These are phyloP conservation scores for Salix koriyanagi DNA, from an alignment of 345 rosid species.

Conservation along the genomic window DNA sequence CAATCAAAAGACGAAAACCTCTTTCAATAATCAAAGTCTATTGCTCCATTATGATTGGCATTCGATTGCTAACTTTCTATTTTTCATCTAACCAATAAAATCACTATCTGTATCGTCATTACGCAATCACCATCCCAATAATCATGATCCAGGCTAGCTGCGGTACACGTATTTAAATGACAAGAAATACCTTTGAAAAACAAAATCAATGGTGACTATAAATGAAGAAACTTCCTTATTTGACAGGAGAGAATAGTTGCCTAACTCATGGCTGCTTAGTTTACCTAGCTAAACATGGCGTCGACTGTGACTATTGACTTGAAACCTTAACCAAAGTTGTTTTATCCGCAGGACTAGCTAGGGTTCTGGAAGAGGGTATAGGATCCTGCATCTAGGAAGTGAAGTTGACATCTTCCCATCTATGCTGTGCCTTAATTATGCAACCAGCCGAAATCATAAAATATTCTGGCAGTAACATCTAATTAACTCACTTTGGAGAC, in stretches of 20 bases:
- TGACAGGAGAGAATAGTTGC: conserved; percentile 29
- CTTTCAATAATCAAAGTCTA: neutral
- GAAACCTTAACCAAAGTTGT: conserved; percentile 34
- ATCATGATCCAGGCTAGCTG: neutral
- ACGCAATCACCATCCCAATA: neutral
- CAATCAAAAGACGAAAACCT: neutral
- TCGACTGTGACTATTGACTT: conserved; percentile 30
- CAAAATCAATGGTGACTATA: neutral
- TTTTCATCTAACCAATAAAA: neutral
- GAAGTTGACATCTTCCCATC: conserved; percentile 17
- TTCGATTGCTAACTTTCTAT: neutral
- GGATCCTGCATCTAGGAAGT: conserved; percentile 1
- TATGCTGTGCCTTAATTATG: conserved; percentile 1
- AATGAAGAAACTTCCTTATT: conserved; percentile 13
- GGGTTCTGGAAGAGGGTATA: conserved; percentile 11
- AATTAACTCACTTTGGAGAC: neutral
- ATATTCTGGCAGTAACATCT: conserved; percentile 9
- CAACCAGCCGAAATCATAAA: conserved; percentile 20
- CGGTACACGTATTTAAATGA: conserved; percentile 1
- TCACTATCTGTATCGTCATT: neutral
- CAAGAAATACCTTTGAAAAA: neutral
- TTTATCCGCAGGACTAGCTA: conserved; percentile 15
- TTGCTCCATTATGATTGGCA: conserved; percentile 7
- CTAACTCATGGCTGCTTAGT: conserved; percentile 33
- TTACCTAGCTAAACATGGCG: conserved; percentile 26